These are phyloP conservation scores for Eustoma russellianum DNA, from an alignment of 257 asterid genomes.

Conservation along the genomic window DNA sequence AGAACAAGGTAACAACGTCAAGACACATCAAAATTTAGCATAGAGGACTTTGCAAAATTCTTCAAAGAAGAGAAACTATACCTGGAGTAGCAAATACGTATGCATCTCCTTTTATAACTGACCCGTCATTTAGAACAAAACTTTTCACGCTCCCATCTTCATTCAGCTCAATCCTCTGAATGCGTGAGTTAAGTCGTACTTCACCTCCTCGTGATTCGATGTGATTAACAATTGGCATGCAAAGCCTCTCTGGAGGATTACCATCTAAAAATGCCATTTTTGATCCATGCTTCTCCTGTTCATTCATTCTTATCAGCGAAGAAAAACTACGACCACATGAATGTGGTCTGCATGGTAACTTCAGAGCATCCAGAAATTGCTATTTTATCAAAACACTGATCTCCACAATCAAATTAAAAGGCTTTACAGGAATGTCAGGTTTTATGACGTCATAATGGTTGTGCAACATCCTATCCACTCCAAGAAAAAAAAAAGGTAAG, in stretches of 20 bases:
- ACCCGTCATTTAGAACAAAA: constrained; percentile 54
- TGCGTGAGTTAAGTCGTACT: constrained; percentile 67
- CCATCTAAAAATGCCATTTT: constrained; percentile 99
- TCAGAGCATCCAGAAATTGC: no score
- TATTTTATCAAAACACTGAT: no score
- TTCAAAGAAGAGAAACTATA: constrained; percentile 19
- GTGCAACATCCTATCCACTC: no score
- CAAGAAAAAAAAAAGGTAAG: no score
- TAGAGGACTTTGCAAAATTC: not conserved
- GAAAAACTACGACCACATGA: no score
- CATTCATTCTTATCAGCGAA: not conserved
- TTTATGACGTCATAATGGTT: no score
- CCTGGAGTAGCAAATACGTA: constrained; percentile 95
- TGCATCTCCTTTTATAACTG: constrained; percentile 67
- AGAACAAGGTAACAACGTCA: constrained; percentile 1
- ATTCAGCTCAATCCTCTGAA: constrained; percentile 65
- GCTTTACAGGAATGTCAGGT: no score
- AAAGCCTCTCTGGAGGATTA: constrained; percentile 96
- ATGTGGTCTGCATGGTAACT: no score
- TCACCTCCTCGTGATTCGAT: constrained; percentile 71
- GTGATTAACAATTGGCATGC: constrained; percentile 87
- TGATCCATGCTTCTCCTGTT: constrained; percentile 94
- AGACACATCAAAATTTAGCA: not conserved
- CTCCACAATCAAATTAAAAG: no score
- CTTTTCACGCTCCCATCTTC: constrained; percentile 64